Percentiles rank a stretch among this genome's conserved stretches.
These are phyloP conservation scores for Aquilaria agallochum DNA, from an alignment of 441 rosid genomes.

Conservation along the genomic window DNA sequence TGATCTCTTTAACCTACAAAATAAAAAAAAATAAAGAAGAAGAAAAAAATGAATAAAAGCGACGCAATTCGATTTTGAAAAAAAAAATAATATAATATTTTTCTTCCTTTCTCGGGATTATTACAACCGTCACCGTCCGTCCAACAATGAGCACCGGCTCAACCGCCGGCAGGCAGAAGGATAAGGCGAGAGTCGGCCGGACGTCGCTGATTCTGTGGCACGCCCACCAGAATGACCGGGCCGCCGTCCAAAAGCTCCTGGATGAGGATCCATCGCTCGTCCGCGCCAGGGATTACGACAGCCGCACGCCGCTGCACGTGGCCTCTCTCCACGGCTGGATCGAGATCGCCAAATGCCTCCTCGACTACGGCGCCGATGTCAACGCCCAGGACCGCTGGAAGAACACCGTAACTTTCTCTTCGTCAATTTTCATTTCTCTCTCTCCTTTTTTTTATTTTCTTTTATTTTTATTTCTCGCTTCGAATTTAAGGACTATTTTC, in stretches of 20 bases:
- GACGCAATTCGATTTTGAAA: too few relatives aligned
- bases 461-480: too few relatives aligned
- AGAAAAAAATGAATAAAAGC: not conserved
- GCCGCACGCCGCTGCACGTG: conserved; percentile 83
- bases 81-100: not conserved
- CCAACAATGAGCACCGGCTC: conserved; percentile 37
- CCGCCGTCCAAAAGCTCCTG: conserved; percentile 77
- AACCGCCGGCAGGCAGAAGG: conserved; percentile 69
- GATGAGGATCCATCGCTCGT: conserved; percentile 82
- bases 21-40: not conserved
- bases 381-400: conserved; percentile 97
- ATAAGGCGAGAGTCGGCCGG: conserved; percentile 93
- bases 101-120: not conserved
- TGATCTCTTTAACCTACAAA: not conserved
- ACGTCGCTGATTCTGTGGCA: conserved; percentile 92
- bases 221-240: conserved; percentile 88
- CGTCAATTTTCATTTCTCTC: not conserved
- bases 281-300: conserved; percentile 84
- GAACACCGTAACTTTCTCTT: conserved; percentile 51
- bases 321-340: conserved; percentile 92
- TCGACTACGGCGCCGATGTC: conserved; percentile 85
- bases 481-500: not conserved
- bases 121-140: not conserved
- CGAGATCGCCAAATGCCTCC: conserved; percentile 73
- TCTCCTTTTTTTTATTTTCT: not conserved